Evolutionary conservation across 352 stramenopile species (phyloP), one percentile per base, ranked within the genome.

Genomic region (Globisporangium viniferum): DNA sequence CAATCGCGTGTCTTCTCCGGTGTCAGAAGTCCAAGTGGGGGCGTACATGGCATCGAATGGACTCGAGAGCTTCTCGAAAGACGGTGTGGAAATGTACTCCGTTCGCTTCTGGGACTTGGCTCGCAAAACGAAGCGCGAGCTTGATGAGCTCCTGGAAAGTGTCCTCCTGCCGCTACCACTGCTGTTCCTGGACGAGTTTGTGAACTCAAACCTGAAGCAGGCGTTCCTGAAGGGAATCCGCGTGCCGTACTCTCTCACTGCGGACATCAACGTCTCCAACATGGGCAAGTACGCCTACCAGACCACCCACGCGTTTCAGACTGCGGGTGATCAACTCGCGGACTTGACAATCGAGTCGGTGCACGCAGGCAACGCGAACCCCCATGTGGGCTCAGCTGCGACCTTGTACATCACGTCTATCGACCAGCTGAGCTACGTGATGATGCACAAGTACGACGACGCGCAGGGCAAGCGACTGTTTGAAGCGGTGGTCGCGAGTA

Each of bases 31-130:
- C 12, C 55, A 27, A 29, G 55, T 60, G 3, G 55, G 55, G 14
- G 18, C 55, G 7, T 60, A 46, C 27, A 46, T 41, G 55, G 14
- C 14, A 10, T 24, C 55, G 29, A 46, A 31, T 12, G 55, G 8
- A 5, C 29, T 60, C 3, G 29, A 46, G 31, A 68, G 15, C 4
- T 58, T 48, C n/a, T 20, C 51, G 14, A 35, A 29, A 18, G 22
- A 53, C 6, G 58, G 58, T 3, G 36, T 57, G 14, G 35, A n/a
- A 0, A 41, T 53, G 39, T 3, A 39, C 10, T 46, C 14, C 5
- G 33, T 24, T 18, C 18, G 41, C 6, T 66, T 70, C 49, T 70
- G 65, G 65, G 65, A 70, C 9, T 31, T 70, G 6, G 65, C 65
- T 2, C 65, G 65, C 44, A 33, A 33, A 31, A 12, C 33, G 24